A percentile compares a stretch with the other conserved stretches of the same genome.
Conservation (phyloP, 179 eudicot genomes). For the Sideroxylon spinosum region DNA sequence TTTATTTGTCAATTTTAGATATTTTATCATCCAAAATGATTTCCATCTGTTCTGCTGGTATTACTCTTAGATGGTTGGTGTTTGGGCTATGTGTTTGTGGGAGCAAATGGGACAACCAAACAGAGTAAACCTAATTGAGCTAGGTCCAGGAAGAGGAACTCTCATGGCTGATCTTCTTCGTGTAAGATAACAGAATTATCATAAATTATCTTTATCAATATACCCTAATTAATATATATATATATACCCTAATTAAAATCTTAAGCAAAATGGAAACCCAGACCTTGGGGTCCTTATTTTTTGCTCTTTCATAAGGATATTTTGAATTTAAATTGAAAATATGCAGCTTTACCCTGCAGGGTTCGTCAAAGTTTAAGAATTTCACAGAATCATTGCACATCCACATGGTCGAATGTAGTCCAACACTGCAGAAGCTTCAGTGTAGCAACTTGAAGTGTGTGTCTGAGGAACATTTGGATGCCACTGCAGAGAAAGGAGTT, state of each 20-base stretch:
- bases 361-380: conserved; percentile 67
- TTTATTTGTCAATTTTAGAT: no score
- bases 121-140: conserved; percentile 76
- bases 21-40: no score
- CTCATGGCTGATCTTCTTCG: conserved; percentile 93
- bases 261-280: not conserved
- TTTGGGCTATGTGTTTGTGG: conserved; percentile 97
- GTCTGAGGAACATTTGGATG: conserved; percentile 33
- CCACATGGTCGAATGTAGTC: conserved; percentile 95
- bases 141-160: conserved; percentile 98
- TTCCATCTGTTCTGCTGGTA: not conserved
- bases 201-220: not conserved
- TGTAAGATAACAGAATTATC: conserved; percentile 35
- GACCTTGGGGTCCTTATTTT: not conserved
- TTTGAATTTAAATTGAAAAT: not conserved
- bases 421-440: conserved; percentile 69
- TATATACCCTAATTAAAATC: not conserved
- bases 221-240: not conserved
- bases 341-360: conserved; percentile 38
- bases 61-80: conserved; percentile 75
- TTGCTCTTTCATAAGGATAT: not conserved
- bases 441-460: conserved; percentile 62
- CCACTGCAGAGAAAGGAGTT: conserved; percentile 26
- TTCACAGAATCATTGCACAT: conserved; percentile 64
- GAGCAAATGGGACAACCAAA: conserved; percentile 92